A percentile compares a stretch with the other conserved stretches of the same genome.
phyloP scores from a whole-genome alignment of 2,329 filamentous ascomycete species.

The Aspergillus sp. region DNA sequence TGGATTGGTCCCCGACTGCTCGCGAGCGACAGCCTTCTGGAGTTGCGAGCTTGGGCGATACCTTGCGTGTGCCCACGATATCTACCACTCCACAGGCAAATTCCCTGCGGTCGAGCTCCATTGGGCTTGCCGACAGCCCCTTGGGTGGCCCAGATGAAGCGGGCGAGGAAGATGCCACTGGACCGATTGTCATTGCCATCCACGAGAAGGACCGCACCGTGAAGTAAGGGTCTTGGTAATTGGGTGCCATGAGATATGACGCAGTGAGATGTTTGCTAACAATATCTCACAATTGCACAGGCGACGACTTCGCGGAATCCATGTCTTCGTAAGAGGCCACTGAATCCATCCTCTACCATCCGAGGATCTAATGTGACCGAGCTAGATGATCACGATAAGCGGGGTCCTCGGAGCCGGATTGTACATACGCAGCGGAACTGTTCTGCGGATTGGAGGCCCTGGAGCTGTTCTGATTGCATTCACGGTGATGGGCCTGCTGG shows the following conservation, averaged over 20 bases:
- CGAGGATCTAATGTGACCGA: not conserved
- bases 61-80: constrained; percentile 1
- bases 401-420: constrained; percentile 36
- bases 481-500: constrained; percentile 30
- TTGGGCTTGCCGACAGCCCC: constrained; percentile 2
- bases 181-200: not conserved
- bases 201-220: constrained; percentile 15
- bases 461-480: constrained; percentile 33
- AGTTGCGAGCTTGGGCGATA: not conserved
- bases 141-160: not conserved
- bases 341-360: not conserved
- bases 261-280: constrained; percentile 2
- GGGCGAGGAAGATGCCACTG: not conserved
- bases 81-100: constrained; percentile 1
- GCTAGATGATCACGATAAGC: constrained; percentile 38
- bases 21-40: not conserved
- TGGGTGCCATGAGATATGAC: not conserved
- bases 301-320: constrained; percentile 22
- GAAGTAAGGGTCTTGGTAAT: constrained; percentile 16
- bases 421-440: constrained; percentile 31
- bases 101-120: constrained; percentile 6
- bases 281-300: not conserved
- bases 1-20: constrained; percentile 11
- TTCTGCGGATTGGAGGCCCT: constrained; percentile 36
- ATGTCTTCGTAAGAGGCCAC: constrained; percentile 24